Evolutionary conservation across 2,329 filamentous ascomycete species (phyloP).

Genomic region (Penicillium sp.): DNA sequence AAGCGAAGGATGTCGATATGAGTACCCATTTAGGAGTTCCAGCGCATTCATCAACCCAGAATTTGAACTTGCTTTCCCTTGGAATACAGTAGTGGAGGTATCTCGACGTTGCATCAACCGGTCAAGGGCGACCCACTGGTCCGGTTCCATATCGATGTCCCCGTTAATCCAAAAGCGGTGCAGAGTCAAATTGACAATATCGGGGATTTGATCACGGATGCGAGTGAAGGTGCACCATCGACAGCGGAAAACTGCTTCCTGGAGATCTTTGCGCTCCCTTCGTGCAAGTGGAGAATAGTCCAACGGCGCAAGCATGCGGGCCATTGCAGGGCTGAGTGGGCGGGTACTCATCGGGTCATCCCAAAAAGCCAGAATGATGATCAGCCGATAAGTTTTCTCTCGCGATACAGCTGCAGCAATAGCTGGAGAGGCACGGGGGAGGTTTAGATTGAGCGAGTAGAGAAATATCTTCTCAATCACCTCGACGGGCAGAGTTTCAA

Average conservation of each 20-base stretch:
- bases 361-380: constrained; percentile 49
- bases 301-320: constrained; percentile 39
- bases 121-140: constrained; percentile 20
- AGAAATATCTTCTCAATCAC: constrained; percentile 59
- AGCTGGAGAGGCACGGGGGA: constrained; percentile 47
- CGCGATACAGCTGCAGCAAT: constrained; percentile 46
- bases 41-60: background rate
- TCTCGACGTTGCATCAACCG: constrained; percentile 27
- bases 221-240: constrained; percentile 46
- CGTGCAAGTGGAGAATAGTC: constrained; percentile 35
- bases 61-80: constrained; percentile 16
- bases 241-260: constrained; percentile 40
- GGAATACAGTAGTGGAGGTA: constrained; percentile 16
- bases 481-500: constrained; percentile 56
- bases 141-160: constrained; percentile 26
- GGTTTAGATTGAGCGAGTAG: constrained; percentile 50
- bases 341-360: constrained; percentile 24
- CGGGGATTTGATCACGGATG: constrained; percentile 38
- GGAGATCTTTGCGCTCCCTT: constrained; percentile 37
- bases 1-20: no score
- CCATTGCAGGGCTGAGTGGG: constrained; percentile 24
- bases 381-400: constrained; percentile 44
- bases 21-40: no score
- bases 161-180: constrained; percentile 38
- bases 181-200: constrained; percentile 38